These are phyloP conservation scores for Scedosporium boydii DNA, from an alignment of 2,329 filamentous ascomycete species.

Conservation along the genomic window DNA sequence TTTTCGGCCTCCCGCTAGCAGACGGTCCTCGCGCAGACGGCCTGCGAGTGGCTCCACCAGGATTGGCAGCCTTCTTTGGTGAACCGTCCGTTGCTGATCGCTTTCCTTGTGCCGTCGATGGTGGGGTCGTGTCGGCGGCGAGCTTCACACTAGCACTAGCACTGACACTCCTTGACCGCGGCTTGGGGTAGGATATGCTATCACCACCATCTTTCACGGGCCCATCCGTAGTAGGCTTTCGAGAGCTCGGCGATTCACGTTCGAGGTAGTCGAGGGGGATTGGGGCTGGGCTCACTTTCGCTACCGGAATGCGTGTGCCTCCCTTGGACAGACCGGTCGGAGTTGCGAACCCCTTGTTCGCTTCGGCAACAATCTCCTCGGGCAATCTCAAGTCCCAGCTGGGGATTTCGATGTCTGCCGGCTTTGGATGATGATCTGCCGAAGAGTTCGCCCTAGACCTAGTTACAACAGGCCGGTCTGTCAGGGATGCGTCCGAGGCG, in stretches of 20 bases:
- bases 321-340: constrained; percentile 44
- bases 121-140: constrained; percentile 26
- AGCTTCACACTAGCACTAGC: constrained; percentile 53
- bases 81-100: constrained; percentile 40
- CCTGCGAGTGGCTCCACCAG: constrained; percentile 12
- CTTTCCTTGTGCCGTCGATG: constrained; percentile 19
- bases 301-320: constrained; percentile 78
- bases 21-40: constrained; percentile 11
- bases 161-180: constrained; percentile 62
- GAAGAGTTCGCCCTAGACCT: constrained; percentile 22
- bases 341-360: constrained; percentile 41
- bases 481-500: not conserved
- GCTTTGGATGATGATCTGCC: constrained; percentile 21
- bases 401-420: constrained; percentile 30
- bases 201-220: constrained; percentile 50
- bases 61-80: constrained; percentile 39
- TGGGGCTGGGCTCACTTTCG: constrained; percentile 68
- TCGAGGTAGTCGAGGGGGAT: constrained; percentile 64
- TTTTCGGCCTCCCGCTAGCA: constrained; percentile 46
- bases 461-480: constrained; percentile 9
- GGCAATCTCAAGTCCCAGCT: constrained; percentile 67
- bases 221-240: constrained; percentile 29
- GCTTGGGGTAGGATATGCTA: constrained; percentile 48
- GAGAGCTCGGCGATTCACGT: constrained; percentile 57
- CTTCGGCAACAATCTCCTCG: constrained; percentile 63